phyloP scores from a whole-genome alignment of 2,329 filamentous ascomycete genomes.

The Cytospora mali region DNA sequence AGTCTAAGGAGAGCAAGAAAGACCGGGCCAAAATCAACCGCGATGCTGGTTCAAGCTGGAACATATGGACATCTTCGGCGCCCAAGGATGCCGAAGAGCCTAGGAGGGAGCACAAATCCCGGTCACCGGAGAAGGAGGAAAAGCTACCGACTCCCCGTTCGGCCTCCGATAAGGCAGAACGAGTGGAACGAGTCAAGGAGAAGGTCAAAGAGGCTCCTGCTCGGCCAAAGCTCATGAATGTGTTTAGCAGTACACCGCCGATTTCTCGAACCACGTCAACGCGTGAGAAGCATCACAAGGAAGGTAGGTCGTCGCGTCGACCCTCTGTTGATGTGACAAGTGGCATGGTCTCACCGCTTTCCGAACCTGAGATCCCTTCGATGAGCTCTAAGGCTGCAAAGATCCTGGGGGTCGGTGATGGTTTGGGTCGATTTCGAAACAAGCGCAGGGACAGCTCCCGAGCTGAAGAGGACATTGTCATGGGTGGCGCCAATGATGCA shows the following conservation, averaged over 20 bases:
- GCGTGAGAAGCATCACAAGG: conserved; percentile 62
- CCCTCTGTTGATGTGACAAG: conserved; percentile 67
- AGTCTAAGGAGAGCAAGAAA: conserved; percentile 57
- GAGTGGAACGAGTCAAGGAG: conserved; percentile 39
- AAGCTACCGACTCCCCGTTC: conserved; percentile 69
- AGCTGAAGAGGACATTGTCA: conserved; percentile 53
- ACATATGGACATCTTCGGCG: conserved; percentile 67
- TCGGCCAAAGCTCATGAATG: conserved; percentile 61
- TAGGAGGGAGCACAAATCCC: conserved; percentile 46
- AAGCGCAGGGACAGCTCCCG: conserved; percentile 47
- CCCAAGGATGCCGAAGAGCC: conserved; percentile 66
- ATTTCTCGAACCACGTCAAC: conserved; percentile 71
- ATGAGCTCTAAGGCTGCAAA: conserved; percentile 78
- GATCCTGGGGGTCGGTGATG: conserved; percentile 65
- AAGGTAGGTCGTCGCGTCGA: conserved; percentile 65
- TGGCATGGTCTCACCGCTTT: conserved; percentile 71
- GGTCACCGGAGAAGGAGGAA: conserved; percentile 62
- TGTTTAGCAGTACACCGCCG: conserved; percentile 69
- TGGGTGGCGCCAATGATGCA: conserved; percentile 47
- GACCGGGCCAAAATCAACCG: conserved; percentile 78
- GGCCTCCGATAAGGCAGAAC: conserved; percentile 70
- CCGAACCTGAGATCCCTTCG: conserved; percentile 62
- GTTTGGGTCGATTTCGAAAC: conserved; percentile 41
- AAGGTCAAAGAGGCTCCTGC: conserved; percentile 52
- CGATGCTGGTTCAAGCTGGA: conserved; percentile 69